Evolutionary conservation across 176 grass and related monocot species (phyloP), one percentile per base, ranked within the genome.

Genomic region (Eragrostis curvula): DNA sequence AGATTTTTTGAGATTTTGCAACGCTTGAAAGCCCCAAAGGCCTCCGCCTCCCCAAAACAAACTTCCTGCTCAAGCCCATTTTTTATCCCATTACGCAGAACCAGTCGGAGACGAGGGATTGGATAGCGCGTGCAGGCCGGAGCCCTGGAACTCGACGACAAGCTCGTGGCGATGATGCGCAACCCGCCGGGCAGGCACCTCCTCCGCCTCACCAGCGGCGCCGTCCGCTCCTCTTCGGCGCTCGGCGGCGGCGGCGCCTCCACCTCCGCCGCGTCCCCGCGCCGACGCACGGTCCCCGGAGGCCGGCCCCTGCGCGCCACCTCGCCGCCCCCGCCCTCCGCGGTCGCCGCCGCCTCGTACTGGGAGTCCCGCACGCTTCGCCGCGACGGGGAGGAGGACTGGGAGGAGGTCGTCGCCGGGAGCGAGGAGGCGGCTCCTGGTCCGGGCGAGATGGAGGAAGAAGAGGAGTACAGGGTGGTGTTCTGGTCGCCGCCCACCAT

Each of bases 401-500:
- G 92, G 92, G 81, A 91, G 72, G 79, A 76, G 88, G 88, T 90
- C 68, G 86, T 90, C 74, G 66, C 80, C 24, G 86, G 64, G 28
- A 58, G 9, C 49, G 85, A 77, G 75, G 79, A 63, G 18, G 60
- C 43, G 47, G 17, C 32, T 1, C 21, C 40, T 6, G 77, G 20
- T 8, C 24, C 71, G 1, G 74, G 21, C 43, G 85, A 87, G 55
- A 11, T 29, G 48, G 73, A 32, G 11, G 70, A 49, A 49, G 84
- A 39, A 27, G 81, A 86, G 32, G 71, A 70, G 27, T 91, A 92
- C 45, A 84, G 84, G 51, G 86, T 83, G 16, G 84, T 88, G 14
- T 90, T 96, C 65, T 92, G 89, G 73, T 85, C 53, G 4, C 85
- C 82, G 10, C 96, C 96, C 25, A 91, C 87, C 50, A 84, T 71